Conservation (phyloP, 495 filamentous ascomycete species). For the Cladorrhinum samala region DNA sequence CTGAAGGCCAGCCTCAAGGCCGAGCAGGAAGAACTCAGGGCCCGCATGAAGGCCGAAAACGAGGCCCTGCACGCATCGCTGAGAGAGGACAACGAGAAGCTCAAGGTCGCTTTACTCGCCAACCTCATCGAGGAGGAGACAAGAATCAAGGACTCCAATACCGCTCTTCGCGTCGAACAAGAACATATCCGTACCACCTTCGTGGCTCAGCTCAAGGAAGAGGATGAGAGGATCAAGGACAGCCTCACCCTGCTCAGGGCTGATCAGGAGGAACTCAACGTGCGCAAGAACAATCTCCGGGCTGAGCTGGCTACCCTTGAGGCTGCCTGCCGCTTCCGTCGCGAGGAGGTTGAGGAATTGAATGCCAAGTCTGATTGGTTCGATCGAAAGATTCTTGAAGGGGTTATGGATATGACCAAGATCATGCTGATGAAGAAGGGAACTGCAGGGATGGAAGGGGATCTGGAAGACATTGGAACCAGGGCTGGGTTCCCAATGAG, state of each 20-base stretch:
- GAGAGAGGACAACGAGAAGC: conserved; percentile 54
- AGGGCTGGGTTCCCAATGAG: conserved; percentile 27
- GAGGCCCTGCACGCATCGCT: conserved; percentile 34
- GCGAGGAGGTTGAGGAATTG: conserved; percentile 86
- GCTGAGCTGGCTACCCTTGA: conserved; percentile 84
- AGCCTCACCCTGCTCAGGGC: conserved; percentile 41
- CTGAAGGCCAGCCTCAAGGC: conserved; percentile 11
- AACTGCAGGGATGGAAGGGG: not conserved
- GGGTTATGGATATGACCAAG: conserved; percentile 90
- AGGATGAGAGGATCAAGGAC: conserved; percentile 33
- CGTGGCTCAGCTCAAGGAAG: conserved; percentile 19
- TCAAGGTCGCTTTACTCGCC: conserved; percentile 8
- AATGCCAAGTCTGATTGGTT: conserved; percentile 78
- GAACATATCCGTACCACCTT: conserved; percentile 14
- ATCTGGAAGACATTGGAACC: not conserved
- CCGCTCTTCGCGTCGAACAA: conserved; percentile 8
- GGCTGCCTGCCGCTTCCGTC: conserved; percentile 78
- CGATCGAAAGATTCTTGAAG: conserved; percentile 87
- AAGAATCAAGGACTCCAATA: conserved; percentile 7
- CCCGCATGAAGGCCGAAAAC: conserved; percentile 3
- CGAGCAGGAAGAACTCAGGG: conserved; percentile 29
- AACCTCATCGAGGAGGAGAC: conserved; percentile 14
- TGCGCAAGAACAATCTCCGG: conserved; percentile 68
- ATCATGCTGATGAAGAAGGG: conserved; percentile 67
- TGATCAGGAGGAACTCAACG: conserved; percentile 65